Evolutionary conservation across 2,329 filamentous ascomycete species (phyloP).

Genomic region (Cylindrodendrum hubeiense): DNA sequence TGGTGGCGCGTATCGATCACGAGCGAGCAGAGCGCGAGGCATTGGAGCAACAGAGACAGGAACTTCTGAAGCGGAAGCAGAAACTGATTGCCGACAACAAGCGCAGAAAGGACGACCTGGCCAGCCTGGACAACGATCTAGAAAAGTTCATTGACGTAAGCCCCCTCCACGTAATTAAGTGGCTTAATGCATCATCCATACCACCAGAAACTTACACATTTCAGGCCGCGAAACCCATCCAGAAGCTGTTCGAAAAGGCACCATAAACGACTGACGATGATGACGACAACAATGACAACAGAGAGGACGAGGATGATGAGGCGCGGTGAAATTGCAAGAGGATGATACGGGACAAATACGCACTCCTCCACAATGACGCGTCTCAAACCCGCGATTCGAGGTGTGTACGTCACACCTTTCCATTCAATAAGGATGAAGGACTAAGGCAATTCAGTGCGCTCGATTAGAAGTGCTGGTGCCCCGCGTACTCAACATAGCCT

Average conservation of each 20-base stretch:
- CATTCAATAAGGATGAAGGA: not conserved
- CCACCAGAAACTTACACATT: constrained; percentile 31
- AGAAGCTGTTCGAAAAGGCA: constrained; percentile 85
- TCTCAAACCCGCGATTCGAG: not conserved
- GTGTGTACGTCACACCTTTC: not conserved
- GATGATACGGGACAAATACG: not conserved
- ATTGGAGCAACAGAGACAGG: constrained; percentile 86
- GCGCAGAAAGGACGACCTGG: constrained; percentile 92
- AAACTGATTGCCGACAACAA: constrained; percentile 81
- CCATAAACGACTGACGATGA: constrained; percentile 48
- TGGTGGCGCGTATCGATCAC: constrained; percentile 91
- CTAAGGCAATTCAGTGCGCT: not conserved
- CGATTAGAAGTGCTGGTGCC: not conserved
- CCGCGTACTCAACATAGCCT: not conserved
- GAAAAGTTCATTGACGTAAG: constrained; percentile 93
- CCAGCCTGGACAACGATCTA: constrained; percentile 89
- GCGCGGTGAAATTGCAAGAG: not conserved
- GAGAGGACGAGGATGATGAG: not conserved
- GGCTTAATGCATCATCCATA: not conserved
- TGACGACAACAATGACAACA: not conserved
- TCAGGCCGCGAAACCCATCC: constrained; percentile 88
- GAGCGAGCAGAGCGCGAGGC: constrained; percentile 87
- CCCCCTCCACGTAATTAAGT: constrained; percentile 21
- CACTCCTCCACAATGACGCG: not conserved
- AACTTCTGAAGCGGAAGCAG: constrained; percentile 75